Evolutionary conservation across 2,329 filamentous ascomycete genomes (phyloP), one percentile per base, ranked within the genome.

Genomic region (Teratosphaeria epicoccoides): DNA sequence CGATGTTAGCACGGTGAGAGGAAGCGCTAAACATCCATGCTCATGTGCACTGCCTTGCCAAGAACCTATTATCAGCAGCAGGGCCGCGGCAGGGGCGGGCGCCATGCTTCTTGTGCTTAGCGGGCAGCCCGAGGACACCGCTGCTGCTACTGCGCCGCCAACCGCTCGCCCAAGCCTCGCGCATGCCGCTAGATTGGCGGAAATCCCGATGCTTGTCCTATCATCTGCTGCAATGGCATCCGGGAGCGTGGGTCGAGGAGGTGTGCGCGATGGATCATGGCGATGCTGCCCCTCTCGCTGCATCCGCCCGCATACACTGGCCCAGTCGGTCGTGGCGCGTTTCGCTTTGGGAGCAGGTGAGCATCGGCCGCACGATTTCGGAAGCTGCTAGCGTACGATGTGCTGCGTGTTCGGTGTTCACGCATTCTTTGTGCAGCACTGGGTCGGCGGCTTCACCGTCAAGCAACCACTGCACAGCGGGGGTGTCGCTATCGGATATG

Each of bases 151-250:
- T 20, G 25, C 22, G 23, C 44, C 44, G 25, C 44, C n/a, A 20
- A 51, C 43, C 49, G 43, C 49, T 51, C 43, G 20, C 24, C 49
- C 49, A 46, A 43, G 37, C 43, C 25, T 47, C 28, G 46, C 46
- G 46, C 24, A 48, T 12, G 24, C 43, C 22, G 43, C 24, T 37
- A 24, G 37, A 50, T 23, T 24, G 37, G 43, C 44, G 49, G 43
- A 40, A 47, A 20, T 47, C 24, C 49, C 43, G 44, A 47, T 24
- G 4, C 33, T 23, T 11, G 20, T 20, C 44, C 29, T 25, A 51
- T 51, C 43, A 51, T n/a, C 23, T 22, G 23, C 14, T 24, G 37
- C 22, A 22, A 17, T 43, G n/a, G 43, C 25, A 24, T 40, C 49
- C 49, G 28, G 43, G 49, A 47, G 26, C 28, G 49, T 47, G 49